Percentiles rank a stretch among this genome's conserved stretches.
Conservation (phyloP, 768 basidiomycete species). For the Rhodotorula sphaerocarpa region DNA sequence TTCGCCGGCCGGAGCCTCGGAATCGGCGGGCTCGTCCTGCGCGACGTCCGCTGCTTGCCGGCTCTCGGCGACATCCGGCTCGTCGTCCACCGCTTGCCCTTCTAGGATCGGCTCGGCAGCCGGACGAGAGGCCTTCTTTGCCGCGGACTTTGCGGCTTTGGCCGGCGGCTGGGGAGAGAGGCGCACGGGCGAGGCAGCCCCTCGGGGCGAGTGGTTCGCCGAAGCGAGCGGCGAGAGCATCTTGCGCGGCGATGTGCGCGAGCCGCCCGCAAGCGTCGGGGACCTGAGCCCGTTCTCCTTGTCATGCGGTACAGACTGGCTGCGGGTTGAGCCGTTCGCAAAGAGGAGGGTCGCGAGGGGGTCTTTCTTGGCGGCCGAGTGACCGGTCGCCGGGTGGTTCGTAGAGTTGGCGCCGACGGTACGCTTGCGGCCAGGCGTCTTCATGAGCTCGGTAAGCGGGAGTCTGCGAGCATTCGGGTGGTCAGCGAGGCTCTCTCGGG, state of each 20-base stretch:
- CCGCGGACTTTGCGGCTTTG: not conserved
- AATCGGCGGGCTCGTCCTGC: not conserved
- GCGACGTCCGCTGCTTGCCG: constrained; percentile 16
- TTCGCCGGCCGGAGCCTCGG: not conserved
- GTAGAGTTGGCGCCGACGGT: constrained; percentile 3
- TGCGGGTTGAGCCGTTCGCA: not conserved
- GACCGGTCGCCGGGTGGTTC: not conserved
- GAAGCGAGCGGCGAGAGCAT: constrained; percentile 3
- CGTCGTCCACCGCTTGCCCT: not conserved
- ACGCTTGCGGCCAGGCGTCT: constrained; percentile 31
- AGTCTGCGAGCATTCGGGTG: constrained; percentile 1
- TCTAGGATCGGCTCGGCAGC: not conserved
- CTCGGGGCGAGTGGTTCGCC: not conserved
- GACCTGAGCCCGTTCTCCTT: constrained; percentile 29
- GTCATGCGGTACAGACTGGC: not conserved
- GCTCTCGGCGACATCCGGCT: constrained; percentile 11
- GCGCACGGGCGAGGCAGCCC: constrained; percentile 13
- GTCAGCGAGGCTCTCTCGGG: not conserved
- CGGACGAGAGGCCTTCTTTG: not conserved
- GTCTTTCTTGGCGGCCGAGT: constrained; percentile 16
- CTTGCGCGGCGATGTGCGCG: not conserved
- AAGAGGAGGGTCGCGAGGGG: constrained; percentile 33
- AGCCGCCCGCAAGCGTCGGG: too few species aligned
- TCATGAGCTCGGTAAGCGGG: constrained; percentile 28
- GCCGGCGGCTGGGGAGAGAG: not conserved